phyloP scores from a whole-genome alignment of 371 early-diverging fungal species.

The Mucor racemosus region DNA sequence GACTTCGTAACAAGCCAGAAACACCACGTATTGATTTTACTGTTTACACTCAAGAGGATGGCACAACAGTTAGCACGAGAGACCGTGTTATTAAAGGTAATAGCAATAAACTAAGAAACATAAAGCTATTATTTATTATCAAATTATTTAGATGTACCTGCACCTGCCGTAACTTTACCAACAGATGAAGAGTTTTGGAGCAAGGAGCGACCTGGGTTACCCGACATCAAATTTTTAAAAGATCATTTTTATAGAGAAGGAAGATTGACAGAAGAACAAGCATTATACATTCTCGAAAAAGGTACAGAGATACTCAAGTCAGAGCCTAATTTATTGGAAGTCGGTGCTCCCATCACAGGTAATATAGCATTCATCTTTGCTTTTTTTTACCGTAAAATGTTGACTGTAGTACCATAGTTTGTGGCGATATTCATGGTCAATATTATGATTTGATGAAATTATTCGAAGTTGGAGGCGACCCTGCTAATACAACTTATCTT shows the following conservation, averaged over 20 bases:
- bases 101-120: not conserved
- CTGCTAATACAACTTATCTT: constrained; percentile 85
- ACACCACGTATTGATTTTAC: constrained; percentile 70
- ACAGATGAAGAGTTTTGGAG: constrained; percentile 65
- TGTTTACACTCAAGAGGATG: constrained; percentile 78
- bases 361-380: not conserved
- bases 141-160: constrained; percentile 41
- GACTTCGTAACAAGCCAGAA: constrained; percentile 33
- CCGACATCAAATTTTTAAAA: constrained; percentile 84
- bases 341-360: constrained; percentile 72
- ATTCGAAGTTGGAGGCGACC: constrained; percentile 97
- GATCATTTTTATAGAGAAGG: constrained; percentile 93
- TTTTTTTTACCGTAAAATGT: not conserved
- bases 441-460: constrained; percentile 98
- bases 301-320: constrained; percentile 79
- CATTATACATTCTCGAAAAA: constrained; percentile 81
- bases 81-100: constrained; percentile 80
- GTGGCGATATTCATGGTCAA: constrained; percentile 99
- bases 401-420: constrained; percentile 56
- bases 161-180: constrained; percentile 58
- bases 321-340: constrained; percentile 88
- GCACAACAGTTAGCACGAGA: constrained; percentile 74
- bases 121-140: not conserved
- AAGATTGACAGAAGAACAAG: constrained; percentile 90
- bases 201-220: constrained; percentile 72